Base-by-base conservation (phyloP, 164 flowering plant species). In the Piper longum region DNA sequence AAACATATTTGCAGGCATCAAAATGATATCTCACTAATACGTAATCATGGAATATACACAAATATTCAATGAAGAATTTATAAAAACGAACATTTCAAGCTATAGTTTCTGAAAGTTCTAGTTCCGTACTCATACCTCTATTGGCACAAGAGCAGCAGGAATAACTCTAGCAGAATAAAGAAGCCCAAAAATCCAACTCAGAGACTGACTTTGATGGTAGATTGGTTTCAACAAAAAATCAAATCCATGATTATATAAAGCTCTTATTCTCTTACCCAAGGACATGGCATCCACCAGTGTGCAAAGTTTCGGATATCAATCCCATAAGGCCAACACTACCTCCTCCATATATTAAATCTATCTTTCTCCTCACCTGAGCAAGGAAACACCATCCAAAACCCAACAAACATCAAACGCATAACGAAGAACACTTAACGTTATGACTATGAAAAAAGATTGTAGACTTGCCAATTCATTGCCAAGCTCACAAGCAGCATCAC, bases 271-370 rank as follows among this genome's bases (percentile, higher is more conserved):
- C 39, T 74, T 76, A 88, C 98, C 95, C 97, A 69, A 86, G 83
- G 70, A 91, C 97, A 80, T 83, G 85, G 70, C 89, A 82, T 69
- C 89, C 93, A 51, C 93, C 93, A 75, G 77, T 82, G 64, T 71
- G 67, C 9, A 86, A 86, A 62, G 66, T 82, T 75, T 77, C 77
- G 7, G 97, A 83, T 62, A 90, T 76, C 71, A 82, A 78, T 59
- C 98, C 98, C 98, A 91, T 91, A 76, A 91, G 74, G 41, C 98
- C 98, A 71, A 86, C 81, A 77, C 96, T 91, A 43, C 98, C 98
- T 42, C 98, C 98, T 52, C 98, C 98, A 77, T 88, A 91, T 42
- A 91, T 96, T 82, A 91, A 78, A 76, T 84, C 78, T 67, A 88
- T 86, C 76, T 76, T 87, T 77, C 93, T 81, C 70, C 75, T 71